These are phyloP conservation scores for Candida chauliodis DNA, from an alignment of 805 yeast genomes.

Conservation along the genomic window DNA sequence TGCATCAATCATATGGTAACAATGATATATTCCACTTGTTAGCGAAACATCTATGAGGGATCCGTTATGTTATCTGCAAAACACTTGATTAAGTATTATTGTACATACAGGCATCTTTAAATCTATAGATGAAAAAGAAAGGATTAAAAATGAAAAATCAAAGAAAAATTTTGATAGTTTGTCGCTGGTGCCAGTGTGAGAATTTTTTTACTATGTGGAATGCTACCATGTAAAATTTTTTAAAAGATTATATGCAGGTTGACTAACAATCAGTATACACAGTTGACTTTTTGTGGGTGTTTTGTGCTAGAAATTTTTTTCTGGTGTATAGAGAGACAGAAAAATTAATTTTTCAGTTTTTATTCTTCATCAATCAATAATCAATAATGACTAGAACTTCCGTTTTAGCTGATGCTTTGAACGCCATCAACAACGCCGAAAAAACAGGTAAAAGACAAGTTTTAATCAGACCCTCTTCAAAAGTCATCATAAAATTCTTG, in stretches of 20 bases:
- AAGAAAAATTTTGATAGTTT: conserved; percentile 6
- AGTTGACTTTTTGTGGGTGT: too few relatives aligned
- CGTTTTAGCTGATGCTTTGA: conserved; percentile 97
- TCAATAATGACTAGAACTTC: conserved; percentile 91
- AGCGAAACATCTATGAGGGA: too few relatives aligned
- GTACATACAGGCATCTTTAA: conserved; percentile 42
- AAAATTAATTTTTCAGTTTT: conserved; percentile 7
- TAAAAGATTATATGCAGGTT: conserved; percentile 3
- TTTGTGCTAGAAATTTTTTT: too few relatives aligned
- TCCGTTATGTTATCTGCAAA: too few relatives aligned
- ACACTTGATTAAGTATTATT: background rate
- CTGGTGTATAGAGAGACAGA: too few relatives aligned
- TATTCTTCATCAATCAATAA: conserved; percentile 1
- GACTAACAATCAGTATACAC: too few relatives aligned
- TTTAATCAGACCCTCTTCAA: conserved; percentile 95
- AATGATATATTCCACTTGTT: too few relatives aligned
- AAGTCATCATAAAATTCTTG: conserved; percentile 95
- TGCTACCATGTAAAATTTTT: conserved; percentile 1
- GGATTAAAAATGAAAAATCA: background rate
- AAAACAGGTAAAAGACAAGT: conserved; percentile 99
- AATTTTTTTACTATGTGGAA: background rate
- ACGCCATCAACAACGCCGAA: conserved; percentile 98
- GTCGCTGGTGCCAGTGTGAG: conserved; percentile 1
- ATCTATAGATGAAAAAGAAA: conserved; percentile 2
- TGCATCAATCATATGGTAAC: too few relatives aligned